Conservation (phyloP, 768 basidiomycete species). For the Agrocybe pediades region DNA sequence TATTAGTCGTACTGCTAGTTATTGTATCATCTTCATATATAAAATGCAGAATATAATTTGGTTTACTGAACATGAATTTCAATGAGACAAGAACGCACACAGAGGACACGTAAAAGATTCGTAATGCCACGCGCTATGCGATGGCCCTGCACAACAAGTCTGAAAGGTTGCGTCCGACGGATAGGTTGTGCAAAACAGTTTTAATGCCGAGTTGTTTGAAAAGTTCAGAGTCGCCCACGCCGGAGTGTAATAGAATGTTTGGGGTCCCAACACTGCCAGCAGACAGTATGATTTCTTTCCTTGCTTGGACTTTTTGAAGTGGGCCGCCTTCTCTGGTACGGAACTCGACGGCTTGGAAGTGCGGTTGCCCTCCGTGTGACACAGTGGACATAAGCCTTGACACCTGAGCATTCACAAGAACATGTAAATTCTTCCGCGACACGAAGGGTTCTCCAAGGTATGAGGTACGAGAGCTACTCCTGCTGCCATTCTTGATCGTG, state of each 20-base stretch:
- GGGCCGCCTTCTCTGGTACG: not conserved
- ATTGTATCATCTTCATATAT: too few species aligned
- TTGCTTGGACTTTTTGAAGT: not conserved
- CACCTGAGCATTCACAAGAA: not conserved
- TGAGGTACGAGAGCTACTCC: slow-evolving; percentile 24
- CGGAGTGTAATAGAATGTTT: slow-evolving; percentile 16
- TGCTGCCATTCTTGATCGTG: slow-evolving; percentile 26
- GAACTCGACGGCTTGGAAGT: not conserved
- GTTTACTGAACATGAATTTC: too few species aligned
- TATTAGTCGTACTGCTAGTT: too few species aligned
- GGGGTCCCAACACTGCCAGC: slow-evolving; percentile 15
- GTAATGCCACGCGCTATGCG: too few species aligned
- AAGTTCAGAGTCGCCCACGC: slow-evolving; percentile 7
- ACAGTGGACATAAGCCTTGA: not conserved
- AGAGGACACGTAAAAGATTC: too few species aligned
- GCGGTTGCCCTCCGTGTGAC: not conserved
- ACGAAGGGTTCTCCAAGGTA: not conserved
- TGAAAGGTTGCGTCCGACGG: slow-evolving; percentile 33
- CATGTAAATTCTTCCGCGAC: not conserved
- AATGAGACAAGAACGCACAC: too few species aligned
- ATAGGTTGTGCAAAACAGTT: not conserved
- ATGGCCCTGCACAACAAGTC: too few species aligned
- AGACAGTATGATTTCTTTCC: slow-evolving; percentile 14
- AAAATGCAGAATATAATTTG: too few species aligned
- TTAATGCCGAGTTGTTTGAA: not conserved